Evolutionary conservation across 2,329 filamentous ascomycete species (phyloP), one percentile per base, ranked within the genome.

Genomic region (Paecilomyces sp.): DNA sequence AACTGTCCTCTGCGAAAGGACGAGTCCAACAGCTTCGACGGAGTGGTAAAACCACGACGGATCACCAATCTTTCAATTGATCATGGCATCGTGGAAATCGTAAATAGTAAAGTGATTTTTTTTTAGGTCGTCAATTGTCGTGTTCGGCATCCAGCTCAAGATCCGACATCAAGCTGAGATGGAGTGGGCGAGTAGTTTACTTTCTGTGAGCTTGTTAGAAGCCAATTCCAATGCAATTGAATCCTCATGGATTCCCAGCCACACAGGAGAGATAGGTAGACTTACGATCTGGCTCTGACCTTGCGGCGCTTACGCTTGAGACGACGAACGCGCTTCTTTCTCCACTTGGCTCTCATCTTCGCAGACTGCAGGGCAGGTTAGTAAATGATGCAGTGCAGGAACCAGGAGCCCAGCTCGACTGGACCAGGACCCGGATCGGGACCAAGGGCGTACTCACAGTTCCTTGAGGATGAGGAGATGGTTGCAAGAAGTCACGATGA

Each of bases 221-320:
- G n/a, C 7, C 51, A n/a, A 25, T 25, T 53, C 51, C 51, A 7
- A 12, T 61, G 69, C 81, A 72, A 79, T 78, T 57, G 55, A 55
- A 55, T 31, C 30, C 22, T 47, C 22, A 57, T 36, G 33, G 9
- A 54, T 58, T 51, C 34, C 28, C n/a, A 18, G 41, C n/a, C 47
- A 56, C 3, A 13, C 1, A 53, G 28, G 51, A 51, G 31, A n/a
- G 6, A 34, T 22, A 52, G 31, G 54, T 31, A 60, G 65, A 81
- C 92, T 86, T 86, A 97, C 94, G 88, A 92, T 84, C 94, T 85
- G 75, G 93, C 94, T 80, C 94, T 88, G 84, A 94, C 96, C 93
- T 99, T 99, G 92, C 94, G 95, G 85, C 94, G 92, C 92, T 99
- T 99, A 80, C 92, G 89, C 90, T 97, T 97, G 81, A 99, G 91